Percentiles rank a stretch among this genome's conserved stretches.
Conservation (phyloP, 495 filamentous ascomycete genomes). For the Talaromyces trachyspermus region DNA sequence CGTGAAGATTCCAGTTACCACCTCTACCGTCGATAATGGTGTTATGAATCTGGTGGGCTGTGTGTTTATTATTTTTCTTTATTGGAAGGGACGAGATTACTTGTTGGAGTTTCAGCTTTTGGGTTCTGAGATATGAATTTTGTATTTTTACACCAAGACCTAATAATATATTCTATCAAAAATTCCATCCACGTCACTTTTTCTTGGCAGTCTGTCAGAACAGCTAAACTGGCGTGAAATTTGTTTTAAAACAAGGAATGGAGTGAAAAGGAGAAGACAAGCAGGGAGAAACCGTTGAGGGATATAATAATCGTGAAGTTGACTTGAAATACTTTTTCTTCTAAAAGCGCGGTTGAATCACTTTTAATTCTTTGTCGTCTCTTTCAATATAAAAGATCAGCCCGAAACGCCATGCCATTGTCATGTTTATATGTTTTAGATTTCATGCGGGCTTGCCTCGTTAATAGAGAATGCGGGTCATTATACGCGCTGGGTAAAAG, state of each 20-base stretch:
- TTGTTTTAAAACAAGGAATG: too few relatives aligned
- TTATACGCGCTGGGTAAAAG: slow-evolving; percentile 58
- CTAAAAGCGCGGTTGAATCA: slow-evolving; percentile 3
- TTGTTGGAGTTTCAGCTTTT: too few relatives aligned
- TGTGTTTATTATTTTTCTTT: not conserved
- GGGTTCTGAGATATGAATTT: too few relatives aligned
- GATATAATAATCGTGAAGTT: not conserved
- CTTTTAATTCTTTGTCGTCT: not conserved
- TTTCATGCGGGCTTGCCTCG: not conserved
- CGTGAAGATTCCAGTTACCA: slow-evolving; percentile 10
- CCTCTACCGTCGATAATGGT: slow-evolving; percentile 5
- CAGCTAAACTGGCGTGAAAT: too few relatives aligned
- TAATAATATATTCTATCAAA: not conserved
- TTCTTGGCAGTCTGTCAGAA: too few relatives aligned
- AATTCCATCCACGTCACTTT: not conserved
- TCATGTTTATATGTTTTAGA: slow-evolving; percentile 3
- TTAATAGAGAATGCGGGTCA: slow-evolving; percentile 85
- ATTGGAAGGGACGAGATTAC: too few relatives aligned
- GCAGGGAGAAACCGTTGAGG: slow-evolving; percentile 3
- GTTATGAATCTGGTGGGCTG: too few relatives aligned
- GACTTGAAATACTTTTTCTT: not conserved
- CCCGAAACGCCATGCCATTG: slow-evolving; percentile 7
- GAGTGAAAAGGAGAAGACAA: too few relatives aligned
- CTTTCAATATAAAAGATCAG: too few relatives aligned
- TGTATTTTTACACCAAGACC: not conserved